Evolutionary conservation across 164 flowering plant genomes (phyloP), one percentile per base, ranked within the genome.

Genomic region (Aristolochia fimbriata): DNA sequence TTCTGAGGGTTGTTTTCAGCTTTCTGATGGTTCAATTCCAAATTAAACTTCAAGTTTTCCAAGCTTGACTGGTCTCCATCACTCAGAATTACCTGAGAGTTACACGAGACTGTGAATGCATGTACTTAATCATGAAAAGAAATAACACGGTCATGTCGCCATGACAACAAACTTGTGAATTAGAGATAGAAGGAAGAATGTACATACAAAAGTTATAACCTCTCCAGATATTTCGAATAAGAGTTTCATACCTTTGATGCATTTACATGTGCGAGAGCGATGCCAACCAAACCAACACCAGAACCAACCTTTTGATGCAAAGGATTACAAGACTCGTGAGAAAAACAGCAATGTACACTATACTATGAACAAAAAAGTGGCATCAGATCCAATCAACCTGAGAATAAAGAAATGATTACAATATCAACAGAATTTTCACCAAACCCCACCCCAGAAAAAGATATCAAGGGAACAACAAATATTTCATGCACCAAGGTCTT

Each of bases 251-350:
- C 97, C 90, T 83, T 73, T 49, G 84, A 76, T 65, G 97, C 92
- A 64, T 83, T 85, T 23, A 76, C 86, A 57, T 78, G 78, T 17
- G 83, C 63, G 63, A 90, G 93, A 70, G 86, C 81, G 41, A 90
- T 74, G 62, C 97, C 99, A 77, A 90, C 88, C 75, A 93, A 76
- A 61, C 99, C 99, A 66, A 85, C 96, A 62, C 99, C 99, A 1
- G 96, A 88, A 62, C 99, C 99, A 69, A 93, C 84, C 99, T 93
- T 79, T 62, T 41, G 20, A 30, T 57, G 51, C 30, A 52, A 1
- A 52, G 12, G 7, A 37, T 37, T 7, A 37, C 43, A 37, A 37
- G 43, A 3, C 43, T 37, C 11, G 8, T 37, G 43, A 37, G 43
- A 37, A 37, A 37, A 10, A 37, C 1, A 37, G 43, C 43, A 37